Base-by-base conservation (phyloP, 2,329 filamentous ascomycete genomes). In the Microascus cirrosus region DNA sequence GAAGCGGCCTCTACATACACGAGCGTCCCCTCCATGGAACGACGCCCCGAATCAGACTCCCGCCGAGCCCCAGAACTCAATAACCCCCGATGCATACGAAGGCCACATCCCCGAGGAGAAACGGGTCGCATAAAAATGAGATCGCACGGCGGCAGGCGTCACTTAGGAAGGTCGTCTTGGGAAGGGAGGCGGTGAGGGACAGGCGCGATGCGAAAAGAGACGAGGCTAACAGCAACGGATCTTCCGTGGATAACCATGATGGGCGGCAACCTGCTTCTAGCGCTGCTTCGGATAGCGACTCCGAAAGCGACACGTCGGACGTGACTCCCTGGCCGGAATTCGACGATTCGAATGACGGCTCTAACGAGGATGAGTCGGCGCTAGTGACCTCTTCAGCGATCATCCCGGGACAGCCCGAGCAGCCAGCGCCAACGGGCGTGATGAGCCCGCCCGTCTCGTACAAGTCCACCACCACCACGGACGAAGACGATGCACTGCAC, bases 401-500 rank as follows among this genome's bases (percentile, higher is more conserved):
- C 57, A 64, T 54, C 63, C 67, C 60, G 55, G 62, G 34, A 2
- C 56, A 51, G 12, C 52, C 60, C 55, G 54, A 28, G 13, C 58
- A 18, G 55, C 57, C 53, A 8, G 13, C 45, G 12, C 53, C 25
- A 20, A 42, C 24, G 34, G 34, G 53, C n/a, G 50, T 51, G n/a
- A 18, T 55, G 32, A 82, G 78, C 64, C 79, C 82, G 36, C 76
- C 77, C 22, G 76, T 83, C 59, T 79, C 81, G 15, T 81, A 88
- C 66, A 81, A 85, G 42, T 89, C 86, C 28, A 68, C 65, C 11
- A 68, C 66, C 11, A 91, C 88, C 3, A 95, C 89, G 1, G 89
- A 95, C 67, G 90, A 95, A 60, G 90, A 95, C 61, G 90, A 95
- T 55, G 72, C 82, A 18, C 73, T 90, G 34, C 84, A 86, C 42